Percentiles rank a stretch among this genome's conserved stretches.
phyloP scores from a whole-genome alignment of 495 filamentous ascomycete genomes.

The Penicillium odoratum region DNA sequence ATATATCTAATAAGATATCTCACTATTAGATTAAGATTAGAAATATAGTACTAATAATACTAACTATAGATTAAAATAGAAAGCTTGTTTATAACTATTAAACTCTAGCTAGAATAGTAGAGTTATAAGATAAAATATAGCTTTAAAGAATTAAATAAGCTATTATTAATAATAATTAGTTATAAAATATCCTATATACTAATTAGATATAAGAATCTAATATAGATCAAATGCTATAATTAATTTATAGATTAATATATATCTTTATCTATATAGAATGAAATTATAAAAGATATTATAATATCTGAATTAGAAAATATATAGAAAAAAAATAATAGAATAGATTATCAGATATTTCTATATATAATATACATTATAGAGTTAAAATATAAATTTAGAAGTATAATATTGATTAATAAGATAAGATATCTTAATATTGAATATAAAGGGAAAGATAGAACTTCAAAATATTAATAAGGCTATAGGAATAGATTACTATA shows the following conservation, averaged over 20 bases:
- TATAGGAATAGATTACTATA: constrained; percentile 1
- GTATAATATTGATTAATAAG: too few relatives aligned
- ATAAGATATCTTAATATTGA: too few relatives aligned
- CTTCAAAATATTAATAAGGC: not conserved
- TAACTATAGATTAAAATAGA: not conserved
- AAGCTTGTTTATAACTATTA: not conserved
- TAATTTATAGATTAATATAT: not conserved
- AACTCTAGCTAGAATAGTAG: too few relatives aligned
- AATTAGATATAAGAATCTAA: not conserved
- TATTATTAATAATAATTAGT: too few relatives aligned
- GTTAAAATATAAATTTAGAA: not conserved
- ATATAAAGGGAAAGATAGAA: too few relatives aligned
- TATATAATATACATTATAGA: not conserved
- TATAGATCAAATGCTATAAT: not conserved
- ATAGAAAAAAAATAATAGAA: not conserved
- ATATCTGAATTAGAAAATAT: not conserved
- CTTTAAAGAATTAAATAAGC: too few relatives aligned
- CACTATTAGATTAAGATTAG: not conserved
- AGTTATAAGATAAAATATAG: not conserved
- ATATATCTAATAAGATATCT: not conserved
- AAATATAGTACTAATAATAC: not conserved
- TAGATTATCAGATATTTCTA: not conserved
- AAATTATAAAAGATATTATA: not conserved
- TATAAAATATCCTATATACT: too few relatives aligned
- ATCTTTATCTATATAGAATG: not conserved